phyloP scores from a whole-genome alignment of 2,329 filamentous ascomycete genomes.

The Cytospora piceae region DNA sequence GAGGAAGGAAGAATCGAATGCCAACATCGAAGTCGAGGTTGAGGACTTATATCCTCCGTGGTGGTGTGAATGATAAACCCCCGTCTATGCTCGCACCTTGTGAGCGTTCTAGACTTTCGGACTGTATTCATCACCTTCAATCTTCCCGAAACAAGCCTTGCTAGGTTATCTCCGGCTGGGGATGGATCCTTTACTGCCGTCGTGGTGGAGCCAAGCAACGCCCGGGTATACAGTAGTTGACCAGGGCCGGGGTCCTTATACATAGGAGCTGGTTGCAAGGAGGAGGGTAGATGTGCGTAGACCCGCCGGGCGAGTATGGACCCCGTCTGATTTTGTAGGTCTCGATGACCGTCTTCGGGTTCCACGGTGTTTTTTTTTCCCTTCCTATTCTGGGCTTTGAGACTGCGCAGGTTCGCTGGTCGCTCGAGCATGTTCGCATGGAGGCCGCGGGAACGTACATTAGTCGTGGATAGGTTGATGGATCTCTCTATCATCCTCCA shows the following conservation, averaged over 20 bases:
- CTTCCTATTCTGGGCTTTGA: too few species aligned
- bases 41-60: constrained; percentile 21
- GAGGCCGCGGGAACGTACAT: background rate
- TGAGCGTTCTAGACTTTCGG: background rate
- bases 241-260: background rate
- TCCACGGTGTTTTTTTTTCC: background rate
- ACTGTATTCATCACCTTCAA: constrained; percentile 15
- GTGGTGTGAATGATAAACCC: background rate
- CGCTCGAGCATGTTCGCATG: too few species aligned
- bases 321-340: background rate
- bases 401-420: too few species aligned
- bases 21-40: background rate
- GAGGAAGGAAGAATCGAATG: background rate
- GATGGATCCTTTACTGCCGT: constrained; percentile 17
- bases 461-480: background rate
- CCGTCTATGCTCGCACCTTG: constrained; percentile 6
- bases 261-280: constrained; percentile 2
- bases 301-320: constrained; percentile 10
- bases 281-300: constrained; percentile 8
- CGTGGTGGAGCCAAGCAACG: constrained; percentile 16
- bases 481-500: too few species aligned
- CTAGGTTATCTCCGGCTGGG: constrained; percentile 17
- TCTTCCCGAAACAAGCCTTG: constrained; percentile 28
- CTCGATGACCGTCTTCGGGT: background rate
- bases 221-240: too few species aligned